Evolutionary conservation across 2,329 filamentous ascomycete species (phyloP).

Genomic region (Ophiostoma sp.): DNA sequence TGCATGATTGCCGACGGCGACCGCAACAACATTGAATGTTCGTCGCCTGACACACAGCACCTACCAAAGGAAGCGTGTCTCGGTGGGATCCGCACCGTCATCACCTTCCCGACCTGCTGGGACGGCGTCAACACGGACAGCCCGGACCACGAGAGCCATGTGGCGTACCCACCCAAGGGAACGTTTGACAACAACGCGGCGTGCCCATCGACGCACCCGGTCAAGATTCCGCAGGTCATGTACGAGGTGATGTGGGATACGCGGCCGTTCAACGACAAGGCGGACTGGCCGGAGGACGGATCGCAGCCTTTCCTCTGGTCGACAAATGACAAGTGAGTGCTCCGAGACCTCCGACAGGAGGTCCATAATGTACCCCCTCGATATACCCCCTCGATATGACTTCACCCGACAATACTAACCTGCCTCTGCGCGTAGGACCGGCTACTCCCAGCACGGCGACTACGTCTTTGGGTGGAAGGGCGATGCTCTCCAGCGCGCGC

Average conservation of each 20-base stretch:
- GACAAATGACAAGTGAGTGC: slow-evolving; percentile 29
- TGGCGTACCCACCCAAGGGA: slow-evolving; percentile 23
- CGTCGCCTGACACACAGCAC: slow-evolving; percentile 41
- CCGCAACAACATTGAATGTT: slow-evolving; percentile 30
- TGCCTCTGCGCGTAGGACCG: slow-evolving; percentile 22
- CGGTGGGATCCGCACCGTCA: slow-evolving; percentile 45
- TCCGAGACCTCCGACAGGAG: no score
- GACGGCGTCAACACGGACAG: slow-evolving; percentile 47
- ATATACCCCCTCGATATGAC: no score
- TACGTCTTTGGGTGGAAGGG: slow-evolving; percentile 28
- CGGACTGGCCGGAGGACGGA: slow-evolving; percentile 41
- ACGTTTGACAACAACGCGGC: slow-evolving; percentile 31
- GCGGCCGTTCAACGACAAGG: slow-evolving; percentile 38
- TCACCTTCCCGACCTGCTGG: slow-evolving; percentile 46
- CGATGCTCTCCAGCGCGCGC: slow-evolving; percentile 24
- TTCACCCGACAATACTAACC: not conserved
- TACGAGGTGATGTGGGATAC: slow-evolving; percentile 33
- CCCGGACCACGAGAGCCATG: slow-evolving; percentile 42
- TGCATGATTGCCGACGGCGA: slow-evolving; percentile 26
- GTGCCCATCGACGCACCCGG: slow-evolving; percentile 30
- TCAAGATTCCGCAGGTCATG: slow-evolving; percentile 32
- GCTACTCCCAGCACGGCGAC: slow-evolving; percentile 32
- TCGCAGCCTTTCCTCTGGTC: slow-evolving; percentile 35
- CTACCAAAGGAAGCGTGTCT: slow-evolving; percentile 42
- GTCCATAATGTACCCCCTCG: no score